Conservation (phyloP, 768 basidiomycete genomes). For the Hygrocybe punicea region DNA sequence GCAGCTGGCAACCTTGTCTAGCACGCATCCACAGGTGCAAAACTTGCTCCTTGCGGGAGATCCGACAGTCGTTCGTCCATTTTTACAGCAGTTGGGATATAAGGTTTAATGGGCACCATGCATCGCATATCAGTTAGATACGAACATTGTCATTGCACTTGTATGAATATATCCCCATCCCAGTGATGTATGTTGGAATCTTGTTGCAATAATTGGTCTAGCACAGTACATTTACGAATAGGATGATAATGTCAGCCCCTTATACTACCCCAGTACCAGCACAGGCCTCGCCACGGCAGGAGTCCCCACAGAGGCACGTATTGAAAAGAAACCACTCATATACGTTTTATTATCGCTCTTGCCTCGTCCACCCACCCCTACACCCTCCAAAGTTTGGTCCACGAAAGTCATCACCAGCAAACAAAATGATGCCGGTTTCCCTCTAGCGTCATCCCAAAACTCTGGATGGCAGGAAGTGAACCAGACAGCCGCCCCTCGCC, state of each 20-base stretch:
- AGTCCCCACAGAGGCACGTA: slow-evolving; percentile 78
- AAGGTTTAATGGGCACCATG: background rate
- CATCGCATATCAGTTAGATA: too few relatives aligned
- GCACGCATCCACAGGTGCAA: slow-evolving; percentile 35
- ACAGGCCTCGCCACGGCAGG: slow-evolving; percentile 72
- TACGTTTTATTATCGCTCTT: slow-evolving; percentile 34
- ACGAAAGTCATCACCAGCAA: background rate
- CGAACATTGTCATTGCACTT: too few relatives aligned
- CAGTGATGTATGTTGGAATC: too few relatives aligned
- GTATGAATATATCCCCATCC: too few relatives aligned
- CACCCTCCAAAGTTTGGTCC: too few relatives aligned
- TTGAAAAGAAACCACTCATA: slow-evolving; percentile 46
- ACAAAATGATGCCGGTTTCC: too few relatives aligned
- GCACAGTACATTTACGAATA: too few relatives aligned
- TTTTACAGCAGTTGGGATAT: slow-evolving; percentile 22
- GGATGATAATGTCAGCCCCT: slow-evolving; percentile 59
- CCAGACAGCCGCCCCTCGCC: slow-evolving; percentile 4
- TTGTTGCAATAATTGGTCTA: too few relatives aligned
- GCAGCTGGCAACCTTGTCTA: slow-evolving; percentile 40
- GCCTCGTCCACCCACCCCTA: too few relatives aligned
- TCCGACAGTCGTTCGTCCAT: slow-evolving; percentile 23
- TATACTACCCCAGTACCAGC: slow-evolving; percentile 79
- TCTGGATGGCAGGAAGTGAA: too few relatives aligned
- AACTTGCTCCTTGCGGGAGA: slow-evolving; percentile 37
- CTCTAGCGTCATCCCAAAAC: too few relatives aligned